Evolutionary conservation across 805 yeast species (phyloP).

Genomic region (Cyberlindnera veronae): DNA sequence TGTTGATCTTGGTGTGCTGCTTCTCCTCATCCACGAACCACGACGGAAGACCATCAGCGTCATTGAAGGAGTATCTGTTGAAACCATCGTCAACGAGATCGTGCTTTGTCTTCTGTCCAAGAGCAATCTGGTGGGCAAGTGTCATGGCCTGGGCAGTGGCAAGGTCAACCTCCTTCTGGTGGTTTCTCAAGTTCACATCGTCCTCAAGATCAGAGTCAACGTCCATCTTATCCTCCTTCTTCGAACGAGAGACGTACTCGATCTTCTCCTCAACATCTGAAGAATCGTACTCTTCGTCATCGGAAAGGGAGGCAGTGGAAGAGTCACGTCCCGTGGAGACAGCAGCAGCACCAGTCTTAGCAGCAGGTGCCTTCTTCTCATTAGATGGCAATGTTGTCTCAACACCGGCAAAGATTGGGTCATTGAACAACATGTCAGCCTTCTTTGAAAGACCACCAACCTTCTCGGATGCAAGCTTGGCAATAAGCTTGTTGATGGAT

Average conservation of each 20-base stretch:
- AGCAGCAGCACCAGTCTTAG: constrained; percentile 9
- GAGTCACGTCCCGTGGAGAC: constrained; percentile 14
- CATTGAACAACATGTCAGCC: constrained; percentile 46
- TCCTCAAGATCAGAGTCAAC: constrained; percentile 50
- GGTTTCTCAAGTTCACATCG: constrained; percentile 42
- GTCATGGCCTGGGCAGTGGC: constrained; percentile 98
- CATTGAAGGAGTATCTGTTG: constrained; percentile 89
- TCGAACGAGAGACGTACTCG: constrained; percentile 44
- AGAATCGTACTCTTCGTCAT: constrained; percentile 22
- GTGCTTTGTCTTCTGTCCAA: constrained; percentile 80
- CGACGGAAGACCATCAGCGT: constrained; percentile 85
- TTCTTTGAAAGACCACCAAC: constrained; percentile 34
- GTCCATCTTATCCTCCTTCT: constrained; percentile 30
- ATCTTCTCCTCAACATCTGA: constrained; percentile 35
- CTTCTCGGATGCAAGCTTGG: constrained; percentile 50
- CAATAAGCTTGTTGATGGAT: constrained; percentile 56
- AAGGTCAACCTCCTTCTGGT: constrained; percentile 66
- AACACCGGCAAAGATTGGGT: constrained; percentile 50
- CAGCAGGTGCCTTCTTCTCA: no score
- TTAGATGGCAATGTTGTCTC: constrained; percentile 37
- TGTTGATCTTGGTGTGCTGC: constrained; percentile 75
- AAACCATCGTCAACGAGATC: constrained; percentile 91
- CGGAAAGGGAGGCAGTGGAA: constrained; percentile 24
- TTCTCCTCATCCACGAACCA: constrained; percentile 96
- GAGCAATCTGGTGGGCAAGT: constrained; percentile 89